These are phyloP conservation scores for Annona cherimola DNA, from an alignment of 164 flowering plant species.

Conservation along the genomic window DNA sequence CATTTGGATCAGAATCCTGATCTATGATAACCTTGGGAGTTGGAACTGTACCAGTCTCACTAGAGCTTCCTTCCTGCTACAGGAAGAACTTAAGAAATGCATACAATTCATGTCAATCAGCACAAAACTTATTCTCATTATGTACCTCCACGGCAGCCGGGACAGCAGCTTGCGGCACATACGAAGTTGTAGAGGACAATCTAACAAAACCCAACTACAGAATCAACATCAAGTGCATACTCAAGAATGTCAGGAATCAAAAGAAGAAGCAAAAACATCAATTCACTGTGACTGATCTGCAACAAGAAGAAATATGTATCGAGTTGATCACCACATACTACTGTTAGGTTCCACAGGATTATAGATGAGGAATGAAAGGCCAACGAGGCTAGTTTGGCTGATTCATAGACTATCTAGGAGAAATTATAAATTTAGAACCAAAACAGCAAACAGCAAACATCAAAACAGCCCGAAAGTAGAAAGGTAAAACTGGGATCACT, in stretches of 20 bases:
- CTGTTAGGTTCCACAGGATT: too few species aligned
- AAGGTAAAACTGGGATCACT: too few species aligned
- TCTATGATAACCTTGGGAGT: constrained; percentile 89
- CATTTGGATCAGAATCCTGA: constrained; percentile 86
- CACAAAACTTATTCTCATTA: not conserved
- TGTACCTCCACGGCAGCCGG: not conserved
- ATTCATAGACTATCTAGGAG: too few species aligned
- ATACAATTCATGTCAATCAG: not conserved
- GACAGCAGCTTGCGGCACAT: not conserved
- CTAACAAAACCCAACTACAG: not conserved
- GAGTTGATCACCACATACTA: too few species aligned
- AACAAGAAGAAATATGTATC: too few species aligned
- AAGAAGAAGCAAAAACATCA: not conserved
- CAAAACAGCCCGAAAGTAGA: too few species aligned
- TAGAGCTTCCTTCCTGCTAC: constrained; percentile 57
- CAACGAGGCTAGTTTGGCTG: too few species aligned
- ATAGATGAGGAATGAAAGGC: too few species aligned
- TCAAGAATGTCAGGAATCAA: not conserved
- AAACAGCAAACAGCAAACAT: too few species aligned
- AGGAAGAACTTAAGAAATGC: constrained; percentile 4
- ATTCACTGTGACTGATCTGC: not conserved
- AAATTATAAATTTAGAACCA: too few species aligned
- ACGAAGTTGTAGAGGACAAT: not conserved
- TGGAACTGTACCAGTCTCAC: constrained; percentile 64
- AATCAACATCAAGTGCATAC: not conserved